Conservation (phyloP, 176 grass and related monocot species). For the Aegilops tauschii region DNA sequence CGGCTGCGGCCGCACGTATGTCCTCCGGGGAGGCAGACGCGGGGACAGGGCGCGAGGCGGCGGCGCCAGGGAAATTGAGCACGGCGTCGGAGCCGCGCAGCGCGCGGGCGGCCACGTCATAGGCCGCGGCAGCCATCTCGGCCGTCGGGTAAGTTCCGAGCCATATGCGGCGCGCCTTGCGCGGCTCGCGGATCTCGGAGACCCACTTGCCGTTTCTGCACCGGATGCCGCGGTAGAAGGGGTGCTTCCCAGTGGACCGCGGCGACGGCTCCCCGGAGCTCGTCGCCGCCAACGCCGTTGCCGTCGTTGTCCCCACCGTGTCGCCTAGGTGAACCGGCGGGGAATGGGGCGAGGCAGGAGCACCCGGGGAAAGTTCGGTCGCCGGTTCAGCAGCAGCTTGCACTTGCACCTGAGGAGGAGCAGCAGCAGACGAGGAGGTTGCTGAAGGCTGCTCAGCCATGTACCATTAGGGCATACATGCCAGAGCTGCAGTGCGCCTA, state of each 20-base stretch:
- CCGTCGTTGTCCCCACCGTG: neutral
- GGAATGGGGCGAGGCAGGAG: conserved; percentile 30
- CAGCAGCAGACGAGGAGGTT: neutral
- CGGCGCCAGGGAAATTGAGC: conserved; percentile 72
- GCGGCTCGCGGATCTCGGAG: conserved; percentile 94
- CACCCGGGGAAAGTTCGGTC: neutral
- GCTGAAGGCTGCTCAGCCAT: conserved; percentile 38
- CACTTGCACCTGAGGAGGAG: neutral
- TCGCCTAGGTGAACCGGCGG: neutral
- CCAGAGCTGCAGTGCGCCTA: conserved; percentile 35
- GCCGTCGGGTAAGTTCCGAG: conserved; percentile 86
- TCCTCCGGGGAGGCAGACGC: conserved; percentile 60
- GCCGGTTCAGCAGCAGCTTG: conserved; percentile 1
- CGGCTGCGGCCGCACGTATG: conserved; percentile 63
- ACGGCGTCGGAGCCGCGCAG: conserved; percentile 75
- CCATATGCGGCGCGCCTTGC: conserved; percentile 89
- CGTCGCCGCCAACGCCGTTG: neutral
- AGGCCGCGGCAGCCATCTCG: conserved; percentile 87
- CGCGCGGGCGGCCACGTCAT: conserved; percentile 76
- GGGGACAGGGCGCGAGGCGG: conserved; percentile 39
- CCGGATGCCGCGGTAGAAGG: conserved; percentile 81
- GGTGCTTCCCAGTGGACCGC: conserved; percentile 53
- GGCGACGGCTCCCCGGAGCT: conserved; percentile 60
- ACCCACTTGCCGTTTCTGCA: conserved; percentile 95
- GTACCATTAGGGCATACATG: conserved; percentile 49